A percentile compares a stretch with the other conserved stretches of the same genome.
These are phyloP conservation scores for Secale cereale DNA, from an alignment of 176 grass and related monocot genomes.

Conservation along the genomic window DNA sequence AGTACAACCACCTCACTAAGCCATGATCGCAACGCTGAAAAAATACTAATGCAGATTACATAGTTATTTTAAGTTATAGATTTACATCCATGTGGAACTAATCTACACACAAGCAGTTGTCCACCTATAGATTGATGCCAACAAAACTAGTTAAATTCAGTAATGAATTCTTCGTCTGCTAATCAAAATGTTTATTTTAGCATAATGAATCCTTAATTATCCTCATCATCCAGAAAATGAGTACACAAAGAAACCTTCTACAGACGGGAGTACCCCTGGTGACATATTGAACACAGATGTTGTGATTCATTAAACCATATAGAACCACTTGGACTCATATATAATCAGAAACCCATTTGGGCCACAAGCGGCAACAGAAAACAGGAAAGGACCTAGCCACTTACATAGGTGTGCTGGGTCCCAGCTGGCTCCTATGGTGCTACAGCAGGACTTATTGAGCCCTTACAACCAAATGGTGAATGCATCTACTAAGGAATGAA, in stretches of 20 bases:
- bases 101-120: neutral
- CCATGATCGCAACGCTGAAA: neutral
- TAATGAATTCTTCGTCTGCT: neutral
- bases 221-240: neutral
- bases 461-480: neutral
- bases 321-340: neutral
- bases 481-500: neutral
- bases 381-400: neutral
- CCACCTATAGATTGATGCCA: neutral
- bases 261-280: neutral
- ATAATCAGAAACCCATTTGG: neutral
- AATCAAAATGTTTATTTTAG: slow-evolving; percentile 2
- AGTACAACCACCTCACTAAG: neutral
- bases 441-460: neutral
- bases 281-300: neutral
- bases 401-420: neutral
- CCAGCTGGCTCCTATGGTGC: neutral
- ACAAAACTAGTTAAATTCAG: neutral
- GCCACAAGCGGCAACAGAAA: neutral
- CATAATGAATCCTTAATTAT: neutral
- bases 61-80: neutral
- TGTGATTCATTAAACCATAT: neutral
- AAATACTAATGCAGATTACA: neutral
- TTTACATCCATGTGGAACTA: slow-evolving; percentile 8
- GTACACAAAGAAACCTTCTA: neutral